A percentile compares a stretch with the other conserved stretches of the same genome.
Evolutionary conservation across 2,329 filamentous ascomycete species (phyloP).

Genomic region (Talaromyces sp.): DNA sequence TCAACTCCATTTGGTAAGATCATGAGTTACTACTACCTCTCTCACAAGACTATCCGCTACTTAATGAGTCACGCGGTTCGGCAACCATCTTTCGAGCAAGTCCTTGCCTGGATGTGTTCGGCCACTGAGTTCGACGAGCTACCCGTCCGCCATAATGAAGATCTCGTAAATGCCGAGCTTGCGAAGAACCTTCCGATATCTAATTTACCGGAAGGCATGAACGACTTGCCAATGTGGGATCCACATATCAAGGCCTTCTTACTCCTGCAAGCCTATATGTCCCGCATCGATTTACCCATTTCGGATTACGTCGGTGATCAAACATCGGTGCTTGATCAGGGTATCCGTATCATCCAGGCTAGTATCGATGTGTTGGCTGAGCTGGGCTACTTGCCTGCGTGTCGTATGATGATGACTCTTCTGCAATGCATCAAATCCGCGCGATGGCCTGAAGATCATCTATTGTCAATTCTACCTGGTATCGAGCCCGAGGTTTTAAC

Average conservation of each 20-base stretch:
- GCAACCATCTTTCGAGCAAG: conserved; percentile 74
- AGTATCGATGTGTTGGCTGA: conserved; percentile 92
- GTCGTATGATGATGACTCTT: conserved; percentile 75
- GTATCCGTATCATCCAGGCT: conserved; percentile 94
- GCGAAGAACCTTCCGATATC: conserved; percentile 74
- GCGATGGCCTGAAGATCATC: conserved; percentile 80
- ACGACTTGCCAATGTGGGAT: conserved; percentile 86
- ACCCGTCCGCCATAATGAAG: conserved; percentile 95
- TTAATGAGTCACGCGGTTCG: conserved; percentile 73
- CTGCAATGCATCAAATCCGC: conserved; percentile 91
- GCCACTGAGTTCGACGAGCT: conserved; percentile 97
- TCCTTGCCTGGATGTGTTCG: conserved; percentile 84
- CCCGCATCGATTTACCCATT: conserved; percentile 86
- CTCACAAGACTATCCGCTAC: conserved; percentile 88
- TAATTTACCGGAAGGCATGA: conserved; percentile 52
- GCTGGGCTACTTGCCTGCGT: conserved; percentile 74
- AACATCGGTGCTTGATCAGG: conserved; percentile 82
- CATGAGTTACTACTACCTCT: conserved; percentile 99
- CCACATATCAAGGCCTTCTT: conserved; percentile 96
- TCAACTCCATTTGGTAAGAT: conserved; percentile 92
- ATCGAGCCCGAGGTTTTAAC: conserved; percentile 42
- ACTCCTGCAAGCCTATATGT: conserved; percentile 91
- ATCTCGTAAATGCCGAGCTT: conserved; percentile 90
- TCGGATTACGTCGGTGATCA: conserved; percentile 97
- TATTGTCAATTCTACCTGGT: conserved; percentile 75